Evolutionary conservation across 2,329 filamentous ascomycete genomes (phyloP).

Genomic region (Ophiocordyceps unilateralis): DNA sequence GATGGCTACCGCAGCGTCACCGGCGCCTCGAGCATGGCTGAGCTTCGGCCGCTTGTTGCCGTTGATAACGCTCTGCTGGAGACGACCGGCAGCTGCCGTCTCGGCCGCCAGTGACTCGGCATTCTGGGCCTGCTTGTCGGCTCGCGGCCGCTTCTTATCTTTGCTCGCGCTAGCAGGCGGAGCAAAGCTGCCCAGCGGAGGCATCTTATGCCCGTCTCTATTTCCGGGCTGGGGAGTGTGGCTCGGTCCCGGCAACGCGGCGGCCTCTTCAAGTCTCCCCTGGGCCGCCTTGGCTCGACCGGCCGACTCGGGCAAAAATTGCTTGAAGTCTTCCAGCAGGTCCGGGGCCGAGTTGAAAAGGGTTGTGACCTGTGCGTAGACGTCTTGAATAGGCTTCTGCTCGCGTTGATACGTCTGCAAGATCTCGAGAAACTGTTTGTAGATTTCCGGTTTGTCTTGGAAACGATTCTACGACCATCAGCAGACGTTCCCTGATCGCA

Average conservation of each 20-base stretch:
- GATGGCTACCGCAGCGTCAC: constrained; percentile 43
- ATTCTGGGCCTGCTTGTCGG: constrained; percentile 34
- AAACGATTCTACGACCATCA: constrained; percentile 62
- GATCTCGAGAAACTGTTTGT: constrained; percentile 97
- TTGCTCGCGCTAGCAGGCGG: constrained; percentile 66
- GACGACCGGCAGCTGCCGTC: constrained; percentile 18
- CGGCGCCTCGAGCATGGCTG: constrained; percentile 45
- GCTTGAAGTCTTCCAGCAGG: constrained; percentile 93
- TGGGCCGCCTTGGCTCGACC: constrained; percentile 32
- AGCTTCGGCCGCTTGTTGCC: constrained; percentile 55
- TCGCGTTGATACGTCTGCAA: constrained; percentile 95
- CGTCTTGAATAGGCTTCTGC: constrained; percentile 95
- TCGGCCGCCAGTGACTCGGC: constrained; percentile 27
- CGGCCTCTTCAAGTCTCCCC: constrained; percentile 38
- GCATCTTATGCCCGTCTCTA: constrained; percentile 59
- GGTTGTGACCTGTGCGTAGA: constrained; percentile 90
- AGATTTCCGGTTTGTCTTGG: constrained; percentile 90
- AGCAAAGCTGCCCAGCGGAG: constrained; percentile 88
- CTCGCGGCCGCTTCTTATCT: constrained; percentile 73
- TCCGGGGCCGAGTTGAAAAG: constrained; percentile 89
- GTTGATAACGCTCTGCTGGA: constrained; percentile 15
- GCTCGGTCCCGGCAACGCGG: constrained; percentile 21
- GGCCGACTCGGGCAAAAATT: constrained; percentile 83
- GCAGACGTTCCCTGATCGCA: background rate
- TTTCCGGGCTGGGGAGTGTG: constrained; percentile 37